Evolutionary conservation across 305 asterid genomes (phyloP), one percentile per base, ranked within the genome.

Genomic region (Fraxinus nigra): DNA sequence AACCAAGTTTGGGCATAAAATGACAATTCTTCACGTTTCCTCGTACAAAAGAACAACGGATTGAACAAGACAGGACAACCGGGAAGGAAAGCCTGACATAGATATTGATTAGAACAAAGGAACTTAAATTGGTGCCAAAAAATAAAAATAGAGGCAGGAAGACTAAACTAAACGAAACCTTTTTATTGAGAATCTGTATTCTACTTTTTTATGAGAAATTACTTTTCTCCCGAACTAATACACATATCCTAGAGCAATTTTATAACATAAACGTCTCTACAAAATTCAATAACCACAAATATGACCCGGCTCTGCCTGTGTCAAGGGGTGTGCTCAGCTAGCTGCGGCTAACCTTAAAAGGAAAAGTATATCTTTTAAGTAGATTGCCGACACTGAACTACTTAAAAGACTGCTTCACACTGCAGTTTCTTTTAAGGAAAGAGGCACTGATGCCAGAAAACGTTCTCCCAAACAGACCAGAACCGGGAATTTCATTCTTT

Each of bases 361-460:
- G 38, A 24, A 76, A 35, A 81, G 74, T 75, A 82, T 77, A 73
- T 38, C 70, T 24, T 34, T 79, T 83, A 81, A 69, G 22, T 69
- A 40, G 13, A 13, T 46, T 46, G 54, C 32, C 30, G 26, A 81
- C 26, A 56, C 54, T 82, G 26, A 78, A 46, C 89, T 90, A 88
- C 88, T 90, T 90, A 84, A 87, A 87, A 14, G 94, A 79, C 82
- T 73, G 91, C 78, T 87, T 85, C 3, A 88, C 88, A 30, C 94
- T 91, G 82, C 87, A 86, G 85, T 87, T 91, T 86, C 97, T 88
- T 70, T 87, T 82, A 65, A 95, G 89, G 72, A 91, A 73, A 43
- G 90, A 78, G 26, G 82, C 82, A 76, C 88, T 76, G 28, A 82
- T 28, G 73, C 89, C 88, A 0, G 92, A 78, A 74, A 89, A 80